phyloP scores from a whole-genome alignment of 345 rosid species.

The Iberis pinnata region DNA sequence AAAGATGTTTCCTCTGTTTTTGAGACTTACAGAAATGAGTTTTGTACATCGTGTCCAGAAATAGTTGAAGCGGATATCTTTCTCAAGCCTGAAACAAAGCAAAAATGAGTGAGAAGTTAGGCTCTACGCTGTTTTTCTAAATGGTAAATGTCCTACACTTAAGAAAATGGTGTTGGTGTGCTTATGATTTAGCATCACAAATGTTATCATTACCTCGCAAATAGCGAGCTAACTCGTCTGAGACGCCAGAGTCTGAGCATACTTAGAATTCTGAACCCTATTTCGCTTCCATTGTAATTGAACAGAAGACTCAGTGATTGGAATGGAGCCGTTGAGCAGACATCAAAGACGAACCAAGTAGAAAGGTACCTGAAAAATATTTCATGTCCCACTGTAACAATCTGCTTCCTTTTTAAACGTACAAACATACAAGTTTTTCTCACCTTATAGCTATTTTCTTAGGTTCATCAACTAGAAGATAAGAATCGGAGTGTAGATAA shows the following conservation, averaged over 20 bases:
- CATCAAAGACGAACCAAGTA: slow-evolving; percentile 89
- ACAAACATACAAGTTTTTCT: no score
- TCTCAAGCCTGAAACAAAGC: slow-evolving; percentile 68
- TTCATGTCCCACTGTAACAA: background rate
- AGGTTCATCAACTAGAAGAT: slow-evolving; percentile 75
- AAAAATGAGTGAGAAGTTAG: slow-evolving; percentile 17
- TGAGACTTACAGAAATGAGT: slow-evolving; percentile 62
- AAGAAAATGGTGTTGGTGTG: slow-evolving; percentile 14
- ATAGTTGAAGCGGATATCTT: slow-evolving; percentile 91
- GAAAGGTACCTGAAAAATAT: slow-evolving; percentile 45
- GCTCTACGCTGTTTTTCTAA: slow-evolving; percentile 6
- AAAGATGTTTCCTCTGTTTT: slow-evolving; percentile 18
- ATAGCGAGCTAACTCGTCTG: slow-evolving; percentile 87
- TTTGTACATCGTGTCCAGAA: slow-evolving; percentile 95
- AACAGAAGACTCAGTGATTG: slow-evolving; percentile 63
- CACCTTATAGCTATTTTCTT: slow-evolving; percentile 78
- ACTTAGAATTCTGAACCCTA: slow-evolving; percentile 67
- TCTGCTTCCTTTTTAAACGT: no score
- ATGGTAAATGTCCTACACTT: background rate
- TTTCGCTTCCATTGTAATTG: slow-evolving; percentile 51
- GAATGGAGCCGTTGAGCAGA: slow-evolving; percentile 84
- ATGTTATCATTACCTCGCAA: slow-evolving; percentile 86
- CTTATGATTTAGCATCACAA: slow-evolving; percentile 14
- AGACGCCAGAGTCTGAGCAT: slow-evolving; percentile 99
- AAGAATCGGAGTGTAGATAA: slow-evolving; percentile 61